phyloP scores from a whole-genome alignment of 176 grass and related monocot species.

The Puya raimondii region DNA sequence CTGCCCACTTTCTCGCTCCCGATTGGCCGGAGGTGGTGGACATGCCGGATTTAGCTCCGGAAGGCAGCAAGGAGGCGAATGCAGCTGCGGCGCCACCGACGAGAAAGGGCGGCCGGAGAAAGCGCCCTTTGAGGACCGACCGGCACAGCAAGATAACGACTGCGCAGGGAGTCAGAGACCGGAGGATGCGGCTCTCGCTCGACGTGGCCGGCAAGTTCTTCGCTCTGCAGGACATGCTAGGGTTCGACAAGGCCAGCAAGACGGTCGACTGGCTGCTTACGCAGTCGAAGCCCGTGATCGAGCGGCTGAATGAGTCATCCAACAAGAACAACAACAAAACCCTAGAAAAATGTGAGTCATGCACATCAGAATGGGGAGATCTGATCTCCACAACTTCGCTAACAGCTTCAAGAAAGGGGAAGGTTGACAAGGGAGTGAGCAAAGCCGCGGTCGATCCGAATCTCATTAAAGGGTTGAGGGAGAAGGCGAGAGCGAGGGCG shows the following conservation, averaged over 20 bases:
- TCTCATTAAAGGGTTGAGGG: conserved; percentile 14
- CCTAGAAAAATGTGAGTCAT: not conserved
- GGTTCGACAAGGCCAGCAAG: conserved; percentile 94
- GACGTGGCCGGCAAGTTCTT: conserved; percentile 80
- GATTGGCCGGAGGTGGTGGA: too few species aligned
- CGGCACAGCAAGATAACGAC: conserved; percentile 95
- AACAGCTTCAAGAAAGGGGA: not conserved
- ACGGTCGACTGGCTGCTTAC: conserved; percentile 89
- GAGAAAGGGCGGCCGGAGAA: not conserved
- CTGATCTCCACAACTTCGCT: not conserved
- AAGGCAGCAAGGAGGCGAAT: too few species aligned
- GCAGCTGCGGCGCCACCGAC: not conserved
- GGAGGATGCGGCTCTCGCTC: conserved; percentile 79
- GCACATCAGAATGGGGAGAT: not conserved
- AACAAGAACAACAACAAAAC: not conserved
- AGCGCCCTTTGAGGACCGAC: conserved; percentile 52
- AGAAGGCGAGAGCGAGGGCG: conserved; percentile 20
- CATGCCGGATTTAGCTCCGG: too few species aligned
- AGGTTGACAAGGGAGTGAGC: not conserved
- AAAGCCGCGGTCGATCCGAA: not conserved
- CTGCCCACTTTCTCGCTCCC: too few species aligned
- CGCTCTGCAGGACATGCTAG: conserved; percentile 71
- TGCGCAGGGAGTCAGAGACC: conserved; percentile 70
- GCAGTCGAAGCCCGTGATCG: conserved; percentile 66
- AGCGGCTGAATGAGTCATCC: conserved; percentile 24